Conservation (phyloP, 495 filamentous ascomycete species). For the Trichocladium uniseriatum region DNA sequence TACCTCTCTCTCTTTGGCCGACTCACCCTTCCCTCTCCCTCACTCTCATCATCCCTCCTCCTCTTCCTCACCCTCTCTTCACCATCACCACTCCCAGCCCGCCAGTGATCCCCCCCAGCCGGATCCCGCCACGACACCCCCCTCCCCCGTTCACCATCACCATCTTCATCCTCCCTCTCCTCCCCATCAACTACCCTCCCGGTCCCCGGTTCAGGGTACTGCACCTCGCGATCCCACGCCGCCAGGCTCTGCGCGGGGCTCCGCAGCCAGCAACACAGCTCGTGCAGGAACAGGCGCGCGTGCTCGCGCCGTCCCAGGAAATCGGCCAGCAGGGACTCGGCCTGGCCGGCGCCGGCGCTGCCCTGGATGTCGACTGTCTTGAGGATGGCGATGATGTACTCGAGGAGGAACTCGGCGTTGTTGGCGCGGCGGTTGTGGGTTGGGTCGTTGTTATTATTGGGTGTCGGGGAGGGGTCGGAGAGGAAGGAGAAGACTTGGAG, state of each 20-base stretch:
- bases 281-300: slow-evolving; percentile 73
- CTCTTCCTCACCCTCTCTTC: slow-evolving; percentile 3
- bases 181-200: not conserved
- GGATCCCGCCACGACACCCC: slow-evolving; percentile 1
- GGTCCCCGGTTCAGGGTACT: slow-evolving; percentile 42
- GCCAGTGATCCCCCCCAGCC: slow-evolving; percentile 15
- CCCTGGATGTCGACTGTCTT: slow-evolving; percentile 87
- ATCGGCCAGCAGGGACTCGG: slow-evolving; percentile 79
- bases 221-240: slow-evolving; percentile 75
- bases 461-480: slow-evolving; percentile 1
- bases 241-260: slow-evolving; percentile 62
- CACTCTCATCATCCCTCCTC: not conserved
- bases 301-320: slow-evolving; percentile 72
- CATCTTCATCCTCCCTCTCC: not conserved
- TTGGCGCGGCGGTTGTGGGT: slow-evolving; percentile 49
- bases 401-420: slow-evolving; percentile 83
- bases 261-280: slow-evolving; percentile 69
- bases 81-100: not conserved
- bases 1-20: not conserved
- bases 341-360: slow-evolving; percentile 56
- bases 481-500: slow-evolving; percentile 80
- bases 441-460: slow-evolving; percentile 1
- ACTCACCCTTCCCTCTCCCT: not conserved
- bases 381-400: slow-evolving; percentile 80
- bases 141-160: not conserved